Percentiles rank a stretch among this genome's conserved stretches.
Conservation (phyloP, 345 rosid genomes). For the Iberis pinnata region DNA sequence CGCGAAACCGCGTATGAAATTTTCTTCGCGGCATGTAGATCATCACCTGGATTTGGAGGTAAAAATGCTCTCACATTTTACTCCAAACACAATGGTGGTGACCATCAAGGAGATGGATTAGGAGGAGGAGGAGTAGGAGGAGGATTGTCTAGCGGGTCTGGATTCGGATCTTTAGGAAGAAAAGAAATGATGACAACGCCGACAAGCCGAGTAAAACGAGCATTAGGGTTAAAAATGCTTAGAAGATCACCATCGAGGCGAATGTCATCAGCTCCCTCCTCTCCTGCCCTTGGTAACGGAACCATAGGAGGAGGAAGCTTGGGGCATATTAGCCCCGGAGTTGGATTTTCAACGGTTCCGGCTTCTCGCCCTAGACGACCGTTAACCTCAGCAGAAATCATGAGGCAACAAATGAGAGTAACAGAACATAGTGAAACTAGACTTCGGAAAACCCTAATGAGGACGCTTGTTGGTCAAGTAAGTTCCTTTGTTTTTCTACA, state of each 20-base stretch:
- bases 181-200: conserved; percentile 58
- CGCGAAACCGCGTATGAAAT: conserved; percentile 84
- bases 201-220: conserved; percentile 58
- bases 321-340: conserved; percentile 28
- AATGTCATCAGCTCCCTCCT: conserved; percentile 52
- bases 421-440: conserved; percentile 77
- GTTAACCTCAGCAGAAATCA: conserved; percentile 81
- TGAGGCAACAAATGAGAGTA: conserved; percentile 87
- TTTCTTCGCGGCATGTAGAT: conserved; percentile 74
- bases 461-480: conserved; percentile 91
- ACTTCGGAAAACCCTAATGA: conserved; percentile 77
- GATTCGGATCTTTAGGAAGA: conserved; percentile 35
- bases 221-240: conserved; percentile 67
- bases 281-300: conserved; percentile 45
- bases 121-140: conserved; percentile 36
- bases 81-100: conserved; percentile 37
- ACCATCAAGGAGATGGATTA: conserved; percentile 31
- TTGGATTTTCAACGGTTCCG: conserved; percentile 39
- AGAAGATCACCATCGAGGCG: conserved; percentile 64
- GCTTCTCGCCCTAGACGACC: conserved; percentile 54
- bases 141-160: conserved; percentile 19
- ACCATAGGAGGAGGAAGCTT: conserved; percentile 14
- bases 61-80: conserved; percentile 53
- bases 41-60: conserved; percentile 85
- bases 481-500: conserved; percentile 20